Conservation (phyloP, 2,329 filamentous ascomycete genomes). For the Epichloe scottii region DNA sequence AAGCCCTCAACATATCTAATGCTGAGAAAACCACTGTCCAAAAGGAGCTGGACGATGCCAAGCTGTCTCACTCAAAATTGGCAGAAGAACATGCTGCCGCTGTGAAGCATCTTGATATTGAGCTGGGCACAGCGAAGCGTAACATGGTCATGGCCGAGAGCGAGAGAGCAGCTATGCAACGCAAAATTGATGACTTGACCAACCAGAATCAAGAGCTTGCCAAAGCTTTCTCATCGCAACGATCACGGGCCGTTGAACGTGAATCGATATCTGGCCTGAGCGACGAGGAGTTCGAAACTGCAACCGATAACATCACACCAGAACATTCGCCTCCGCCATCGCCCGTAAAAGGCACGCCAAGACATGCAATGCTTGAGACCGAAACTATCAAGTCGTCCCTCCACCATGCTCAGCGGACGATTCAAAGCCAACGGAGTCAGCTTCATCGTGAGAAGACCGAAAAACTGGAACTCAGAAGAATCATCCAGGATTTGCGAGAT, state of each 20-base stretch:
- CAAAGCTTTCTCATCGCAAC: slow-evolving; percentile 62
- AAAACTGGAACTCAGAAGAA: slow-evolving; percentile 87
- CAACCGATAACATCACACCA: slow-evolving; percentile 59
- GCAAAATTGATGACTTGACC: slow-evolving; percentile 77
- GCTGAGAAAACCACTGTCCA: slow-evolving; percentile 67
- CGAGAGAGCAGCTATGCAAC: slow-evolving; percentile 66
- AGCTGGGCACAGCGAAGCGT: slow-evolving; percentile 72
- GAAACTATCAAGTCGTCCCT: slow-evolving; percentile 93
- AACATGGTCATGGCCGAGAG: slow-evolving; percentile 66
- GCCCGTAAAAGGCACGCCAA: slow-evolving; percentile 79
- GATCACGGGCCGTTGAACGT: slow-evolving; percentile 54
- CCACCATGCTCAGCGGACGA: slow-evolving; percentile 89
- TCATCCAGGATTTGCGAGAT: slow-evolving; percentile 89
- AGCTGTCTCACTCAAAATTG: slow-evolving; percentile 64
- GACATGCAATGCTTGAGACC: slow-evolving; percentile 83
- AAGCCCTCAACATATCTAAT: slow-evolving; percentile 55
- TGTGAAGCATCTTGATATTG: slow-evolving; percentile 78
- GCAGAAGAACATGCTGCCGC: slow-evolving; percentile 65
- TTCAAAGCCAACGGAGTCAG: slow-evolving; percentile 87
- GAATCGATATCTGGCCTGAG: slow-evolving; percentile 46
- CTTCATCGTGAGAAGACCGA: slow-evolving; percentile 98
- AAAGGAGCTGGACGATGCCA: slow-evolving; percentile 84
- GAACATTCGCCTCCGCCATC: slow-evolving; percentile 86
- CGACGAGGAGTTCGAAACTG: slow-evolving; percentile 51
- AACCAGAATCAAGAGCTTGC: slow-evolving; percentile 86